Evolutionary conservation across 2,329 filamentous ascomycete genomes (phyloP), one percentile per base, ranked within the genome.

Genomic region (Ustulina deusta): DNA sequence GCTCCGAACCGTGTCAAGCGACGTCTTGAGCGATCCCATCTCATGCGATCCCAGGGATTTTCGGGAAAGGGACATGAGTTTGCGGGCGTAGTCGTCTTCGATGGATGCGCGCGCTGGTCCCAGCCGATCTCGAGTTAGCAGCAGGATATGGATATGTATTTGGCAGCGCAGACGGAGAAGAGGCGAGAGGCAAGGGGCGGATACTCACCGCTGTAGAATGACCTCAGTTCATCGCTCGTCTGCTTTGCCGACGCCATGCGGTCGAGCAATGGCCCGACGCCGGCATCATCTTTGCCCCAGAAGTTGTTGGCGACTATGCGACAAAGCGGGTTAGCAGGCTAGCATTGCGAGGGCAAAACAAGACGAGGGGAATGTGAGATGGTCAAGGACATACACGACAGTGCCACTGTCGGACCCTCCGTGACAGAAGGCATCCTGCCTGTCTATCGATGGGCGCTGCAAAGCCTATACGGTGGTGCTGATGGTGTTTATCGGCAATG

Each of bases 211-310:
- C 86, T 89, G 80, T 99, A 99, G 82, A 99, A 99, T 10, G 91
- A 85, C 78, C 93, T 95, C 58, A 99, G 81, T 82, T 99, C 96
- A 81, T 99, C 97, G 79, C 91, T 94, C 29, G 96, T 97, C 76
- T 92, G 89, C 84, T 99, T 99, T 56, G 96, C 93, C 80, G 90
- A 91, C 78, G 93, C 91, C 93, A 99, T 97, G 77, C 96, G 95
- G 79, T 95, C 93, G 34, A 99, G 87, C 77, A 99, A 88, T 66
- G 96, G 97, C 52, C 87, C 86, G 77, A 99, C 94, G 78, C 96
- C 97, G 59, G 95, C 96, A 85, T 99, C 96, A 80, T 98, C 95
- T 85, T 97, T 98, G 71, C 96, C 96, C 96, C 96, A 99, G 81
- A 99, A 99, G 80, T 99, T 99, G 84, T 99, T 99, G 76, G 96